Conservation (phyloP, 2,329 filamentous ascomycete species). For the Calonectria hongkongensis region DNA sequence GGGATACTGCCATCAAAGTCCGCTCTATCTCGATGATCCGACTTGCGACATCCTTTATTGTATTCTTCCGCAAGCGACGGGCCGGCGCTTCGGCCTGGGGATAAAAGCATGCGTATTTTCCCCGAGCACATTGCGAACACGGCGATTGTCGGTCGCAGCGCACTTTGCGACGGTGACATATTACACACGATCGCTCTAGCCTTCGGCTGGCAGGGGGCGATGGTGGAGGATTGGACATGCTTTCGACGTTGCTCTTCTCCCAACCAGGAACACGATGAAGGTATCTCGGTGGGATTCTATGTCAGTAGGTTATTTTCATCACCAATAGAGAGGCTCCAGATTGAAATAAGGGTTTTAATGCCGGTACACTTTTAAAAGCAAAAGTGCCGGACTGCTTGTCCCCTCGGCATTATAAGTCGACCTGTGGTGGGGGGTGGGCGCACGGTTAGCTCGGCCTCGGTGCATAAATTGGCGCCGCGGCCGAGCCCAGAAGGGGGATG, state of each 20-base stretch:
- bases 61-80: slow-evolving; percentile 55
- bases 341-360: neutral
- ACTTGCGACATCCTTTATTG: slow-evolving; percentile 59
- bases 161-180: slow-evolving; percentile 12
- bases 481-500: neutral
- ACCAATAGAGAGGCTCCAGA: neutral
- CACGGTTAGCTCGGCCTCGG: slow-evolving; percentile 17
- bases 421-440: neutral
- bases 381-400: neutral
- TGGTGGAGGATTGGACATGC: slow-evolving; percentile 23
- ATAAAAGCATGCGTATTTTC: slow-evolving; percentile 55
- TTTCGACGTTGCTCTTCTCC: neutral
- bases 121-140: slow-evolving; percentile 7
- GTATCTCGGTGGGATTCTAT: too few relatives aligned
- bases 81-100: slow-evolving; percentile 51
- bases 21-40: slow-evolving; percentile 60
- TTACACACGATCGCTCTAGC: neutral
- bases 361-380: too few relatives aligned
- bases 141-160: slow-evolving; percentile 11
- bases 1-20: slow-evolving; percentile 47
- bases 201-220: slow-evolving; percentile 17
- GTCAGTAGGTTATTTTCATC: too few relatives aligned
- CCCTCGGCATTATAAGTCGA: slow-evolving; percentile 15
- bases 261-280: neutral
- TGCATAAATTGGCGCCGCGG: slow-evolving; percentile 2